Percentiles rank a stretch among this genome's conserved stretches.
phyloP scores from a whole-genome alignment of 1,139 yeast species.

The Yamadazyma trypodendri region DNA sequence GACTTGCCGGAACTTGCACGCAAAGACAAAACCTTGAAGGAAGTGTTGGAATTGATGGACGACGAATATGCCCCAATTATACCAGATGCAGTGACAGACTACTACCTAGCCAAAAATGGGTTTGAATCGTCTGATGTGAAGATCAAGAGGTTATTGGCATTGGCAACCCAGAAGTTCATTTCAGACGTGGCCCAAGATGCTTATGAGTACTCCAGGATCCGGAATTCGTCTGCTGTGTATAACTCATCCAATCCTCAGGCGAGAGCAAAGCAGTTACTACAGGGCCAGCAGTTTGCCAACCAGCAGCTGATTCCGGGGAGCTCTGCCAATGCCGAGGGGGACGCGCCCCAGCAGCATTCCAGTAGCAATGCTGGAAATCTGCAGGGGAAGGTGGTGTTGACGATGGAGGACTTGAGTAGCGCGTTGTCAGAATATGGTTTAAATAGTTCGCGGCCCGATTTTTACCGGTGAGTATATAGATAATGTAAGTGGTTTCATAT shows the following conservation, averaged over 20 bases:
- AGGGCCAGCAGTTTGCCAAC: constrained; percentile 60
- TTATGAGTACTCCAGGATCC: constrained; percentile 87
- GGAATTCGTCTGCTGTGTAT: constrained; percentile 80
- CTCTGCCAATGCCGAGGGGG: constrained; percentile 35
- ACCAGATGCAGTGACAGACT: constrained; percentile 98
- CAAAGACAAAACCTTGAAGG: constrained; percentile 84
- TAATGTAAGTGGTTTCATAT: too few species aligned
- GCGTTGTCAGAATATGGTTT: constrained; percentile 92
- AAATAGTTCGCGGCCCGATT: constrained; percentile 88
- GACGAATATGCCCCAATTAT: constrained; percentile 90
- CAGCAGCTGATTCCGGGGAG: constrained; percentile 42
- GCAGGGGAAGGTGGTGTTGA: constrained; percentile 75
- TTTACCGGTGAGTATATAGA: constrained; percentile 42
- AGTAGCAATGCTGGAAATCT: constrained; percentile 53
- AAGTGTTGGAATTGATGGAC: constrained; percentile 84
- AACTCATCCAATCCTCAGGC: constrained; percentile 84
- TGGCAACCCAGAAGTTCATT: constrained; percentile 94
- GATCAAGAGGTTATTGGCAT: constrained; percentile 80
- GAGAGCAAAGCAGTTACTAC: constrained; percentile 74
- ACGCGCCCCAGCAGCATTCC: constrained; percentile 32
- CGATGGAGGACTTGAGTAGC: constrained; percentile 85
- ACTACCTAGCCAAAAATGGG: constrained; percentile 85
- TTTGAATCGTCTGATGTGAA: constrained; percentile 77
- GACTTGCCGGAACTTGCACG: constrained; percentile 72
- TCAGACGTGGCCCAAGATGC: constrained; percentile 97